Evolutionary conservation across 202 grass and related monocot genomes (phyloP), one percentile per base, ranked within the genome.

Genomic region (Zizania palustris): DNA sequence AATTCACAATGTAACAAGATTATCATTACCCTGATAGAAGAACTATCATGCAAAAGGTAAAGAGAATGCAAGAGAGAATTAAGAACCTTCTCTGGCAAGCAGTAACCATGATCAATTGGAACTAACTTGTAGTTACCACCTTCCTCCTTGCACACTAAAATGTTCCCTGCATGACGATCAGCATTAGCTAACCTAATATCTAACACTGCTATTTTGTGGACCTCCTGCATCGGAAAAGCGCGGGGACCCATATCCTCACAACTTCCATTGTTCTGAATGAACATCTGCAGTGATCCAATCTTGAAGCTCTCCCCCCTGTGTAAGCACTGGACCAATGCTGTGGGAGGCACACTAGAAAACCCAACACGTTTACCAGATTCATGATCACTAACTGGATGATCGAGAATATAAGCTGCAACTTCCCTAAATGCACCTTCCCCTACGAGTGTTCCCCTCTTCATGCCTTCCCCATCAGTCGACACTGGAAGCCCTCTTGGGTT

Each of bases 121-220:
- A 97, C 76, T 70, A 97, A 67, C 65, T 76, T 69, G 59, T 83
- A 87, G 67, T 11, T 46, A 15, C 55, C 67, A 83, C 68, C 89
- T 72, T 68, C 77, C 37, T 86, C 90, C 71, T 89, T 91, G 67
- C 71, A 73, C 46, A 93, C 71, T 74, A 93, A 70, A 73, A 97
- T 97, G 62, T 97, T 97, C 40, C 93, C 93, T 19, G 90, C 81
- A 72, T 97, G 28, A 28, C 28, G 28, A 28, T 28, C 28, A 28
- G 28, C 28, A 28, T 28, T 28, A 0, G 28, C 28, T 67, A 97
- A 75, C 67, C 93, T 90, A 85, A 97, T 93, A 90, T 97, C 93
- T 65, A 93, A 88, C 41, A 97, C 93, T 59, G 88, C 85, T 79
- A 97, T 97, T 74, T 87, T 97, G 74, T 97, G 93, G 51, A 97